These are phyloP conservation scores for Cladosporium sphaerospermum DNA, from an alignment of 2,329 filamentous ascomycete genomes.

Conservation along the genomic window DNA sequence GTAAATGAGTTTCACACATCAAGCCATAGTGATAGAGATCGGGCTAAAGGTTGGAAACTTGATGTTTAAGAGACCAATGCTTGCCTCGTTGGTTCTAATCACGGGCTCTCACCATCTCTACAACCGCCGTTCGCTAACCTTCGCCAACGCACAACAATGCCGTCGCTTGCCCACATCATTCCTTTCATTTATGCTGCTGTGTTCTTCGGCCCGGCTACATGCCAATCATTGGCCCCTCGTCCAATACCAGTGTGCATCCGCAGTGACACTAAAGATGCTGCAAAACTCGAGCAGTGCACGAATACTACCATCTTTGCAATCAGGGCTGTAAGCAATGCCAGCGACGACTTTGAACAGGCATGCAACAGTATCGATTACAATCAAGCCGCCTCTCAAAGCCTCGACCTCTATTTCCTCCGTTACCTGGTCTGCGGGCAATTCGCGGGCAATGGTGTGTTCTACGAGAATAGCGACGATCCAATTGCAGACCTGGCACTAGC, in stretches of 20 bases:
- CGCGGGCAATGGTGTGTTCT: neutral
- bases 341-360: constrained; percentile 31
- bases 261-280: neutral
- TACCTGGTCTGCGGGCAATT: neutral
- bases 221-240: neutral
- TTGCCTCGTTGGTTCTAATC: too few species aligned
- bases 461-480: neutral
- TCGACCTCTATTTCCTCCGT: neutral
- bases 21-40: too few species aligned
- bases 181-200: neutral
- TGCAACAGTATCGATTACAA: neutral
- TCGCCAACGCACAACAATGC: neutral
- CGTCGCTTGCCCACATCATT: neutral
- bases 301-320: constrained; percentile 57
- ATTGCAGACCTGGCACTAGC: neutral
- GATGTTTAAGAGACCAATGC: too few species aligned
- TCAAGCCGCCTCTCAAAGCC: neutral
- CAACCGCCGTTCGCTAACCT: neutral
- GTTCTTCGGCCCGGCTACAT: neutral
- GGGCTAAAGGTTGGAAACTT: too few species aligned
- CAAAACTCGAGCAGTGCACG: neutral
- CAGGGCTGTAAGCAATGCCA: constrained; percentile 68
- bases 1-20: too few species aligned
- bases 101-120: too few species aligned
- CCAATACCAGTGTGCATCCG: neutral